These are phyloP conservation scores for Apiospora phragmitis DNA, from an alignment of 2,329 filamentous ascomycete species.

Conservation along the genomic window DNA sequence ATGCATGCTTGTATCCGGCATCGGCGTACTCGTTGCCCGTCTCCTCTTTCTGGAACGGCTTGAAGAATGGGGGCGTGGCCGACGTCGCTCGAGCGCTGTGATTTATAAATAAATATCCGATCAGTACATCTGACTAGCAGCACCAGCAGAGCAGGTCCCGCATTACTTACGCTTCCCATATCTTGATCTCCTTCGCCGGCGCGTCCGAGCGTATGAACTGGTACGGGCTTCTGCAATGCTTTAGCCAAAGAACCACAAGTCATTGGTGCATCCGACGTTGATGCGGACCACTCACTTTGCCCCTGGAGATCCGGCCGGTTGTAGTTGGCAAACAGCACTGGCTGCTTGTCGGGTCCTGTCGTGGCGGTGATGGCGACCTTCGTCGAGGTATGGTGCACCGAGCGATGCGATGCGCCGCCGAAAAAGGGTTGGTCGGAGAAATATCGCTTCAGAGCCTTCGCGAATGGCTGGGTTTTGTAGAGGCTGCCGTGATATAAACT, in stretches of 20 bases:
- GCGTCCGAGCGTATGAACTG: slow-evolving; percentile 28
- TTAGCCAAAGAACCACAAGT: not conserved
- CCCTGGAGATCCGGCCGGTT: slow-evolving; percentile 29
- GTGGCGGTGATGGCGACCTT: slow-evolving; percentile 32
- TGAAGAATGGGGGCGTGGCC: slow-evolving; percentile 31
- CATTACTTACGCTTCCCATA: slow-evolving; percentile 34
- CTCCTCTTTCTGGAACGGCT: slow-evolving; percentile 26
- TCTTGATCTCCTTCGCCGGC: slow-evolving; percentile 29
- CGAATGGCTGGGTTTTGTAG: slow-evolving; percentile 32
- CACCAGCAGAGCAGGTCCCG: not conserved
- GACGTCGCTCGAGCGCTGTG: slow-evolving; percentile 31
- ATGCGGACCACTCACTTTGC: slow-evolving; percentile 19
- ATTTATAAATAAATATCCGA: not conserved
- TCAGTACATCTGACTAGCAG: not conserved
- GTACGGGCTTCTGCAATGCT: slow-evolving; percentile 23
- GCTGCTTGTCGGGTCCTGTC: slow-evolving; percentile 22
- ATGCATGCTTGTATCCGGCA: slow-evolving; percentile 21
- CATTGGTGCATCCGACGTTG: not conserved
- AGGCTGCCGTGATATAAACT: slow-evolving; percentile 32
- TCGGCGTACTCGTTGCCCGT: slow-evolving; percentile 10
- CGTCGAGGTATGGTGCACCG: slow-evolving; percentile 23
- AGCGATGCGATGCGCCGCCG: slow-evolving; percentile 27
- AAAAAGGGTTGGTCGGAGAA: slow-evolving; percentile 33
- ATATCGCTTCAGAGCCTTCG: slow-evolving; percentile 26
- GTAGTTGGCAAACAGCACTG: slow-evolving; percentile 34